Conservation (phyloP, 495 filamentous ascomycete species). For the Aspergillus asperescens region DNA sequence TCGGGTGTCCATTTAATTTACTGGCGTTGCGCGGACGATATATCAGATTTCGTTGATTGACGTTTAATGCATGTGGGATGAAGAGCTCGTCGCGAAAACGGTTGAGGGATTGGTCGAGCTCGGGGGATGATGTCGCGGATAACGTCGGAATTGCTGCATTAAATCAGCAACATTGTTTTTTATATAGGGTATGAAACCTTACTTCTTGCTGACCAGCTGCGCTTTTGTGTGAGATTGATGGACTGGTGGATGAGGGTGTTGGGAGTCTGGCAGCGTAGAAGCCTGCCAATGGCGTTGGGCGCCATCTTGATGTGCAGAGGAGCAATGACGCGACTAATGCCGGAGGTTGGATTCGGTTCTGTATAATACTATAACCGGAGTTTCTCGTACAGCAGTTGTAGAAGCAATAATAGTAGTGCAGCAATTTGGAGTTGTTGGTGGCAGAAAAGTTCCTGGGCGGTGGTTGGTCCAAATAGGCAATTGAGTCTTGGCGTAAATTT, state of each 20-base stretch:
- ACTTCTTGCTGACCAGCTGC: slow-evolving; percentile 36
- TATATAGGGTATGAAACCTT: slow-evolving; percentile 2
- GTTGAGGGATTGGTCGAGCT: slow-evolving; percentile 48
- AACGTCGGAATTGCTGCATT: slow-evolving; percentile 46
- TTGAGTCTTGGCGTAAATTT: slow-evolving; percentile 40
- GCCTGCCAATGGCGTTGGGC: slow-evolving; percentile 35
- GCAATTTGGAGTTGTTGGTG: slow-evolving; percentile 4
- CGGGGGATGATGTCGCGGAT: slow-evolving; percentile 41
- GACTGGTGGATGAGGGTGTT: slow-evolving; percentile 30
- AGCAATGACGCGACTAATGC: neutral
- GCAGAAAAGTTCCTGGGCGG: slow-evolving; percentile 23
- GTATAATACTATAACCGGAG: neutral
- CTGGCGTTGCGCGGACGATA: slow-evolving; percentile 47
- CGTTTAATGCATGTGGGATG: slow-evolving; percentile 55
- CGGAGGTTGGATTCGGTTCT: neutral
- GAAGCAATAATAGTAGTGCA: neutral
- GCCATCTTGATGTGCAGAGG: slow-evolving; percentile 29
- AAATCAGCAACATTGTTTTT: neutral
- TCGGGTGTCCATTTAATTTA: slow-evolving; percentile 51
- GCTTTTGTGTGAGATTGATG: slow-evolving; percentile 29
- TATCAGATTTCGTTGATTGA: slow-evolving; percentile 50
- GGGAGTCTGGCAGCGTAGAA: slow-evolving; percentile 32
- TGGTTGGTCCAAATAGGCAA: slow-evolving; percentile 19
- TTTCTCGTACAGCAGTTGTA: neutral
- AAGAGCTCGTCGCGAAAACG: slow-evolving; percentile 60